These are phyloP conservation scores for Xylaria sp. DNA, from an alignment of 2,329 filamentous ascomycete species.

Conservation along the genomic window DNA sequence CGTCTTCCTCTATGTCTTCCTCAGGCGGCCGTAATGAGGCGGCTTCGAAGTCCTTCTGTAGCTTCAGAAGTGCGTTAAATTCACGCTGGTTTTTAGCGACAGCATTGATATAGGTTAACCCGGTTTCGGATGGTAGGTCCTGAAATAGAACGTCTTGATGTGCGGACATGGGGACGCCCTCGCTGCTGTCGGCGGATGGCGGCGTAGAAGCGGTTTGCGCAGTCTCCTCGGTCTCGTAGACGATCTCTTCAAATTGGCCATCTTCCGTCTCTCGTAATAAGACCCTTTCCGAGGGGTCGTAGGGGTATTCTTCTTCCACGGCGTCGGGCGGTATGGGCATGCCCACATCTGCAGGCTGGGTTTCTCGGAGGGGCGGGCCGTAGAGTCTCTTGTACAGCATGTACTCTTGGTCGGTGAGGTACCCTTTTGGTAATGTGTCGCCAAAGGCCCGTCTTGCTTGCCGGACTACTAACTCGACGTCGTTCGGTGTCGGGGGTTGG, in stretches of 20 bases:
- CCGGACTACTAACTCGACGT: slow-evolving; percentile 31
- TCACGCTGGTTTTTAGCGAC: slow-evolving; percentile 61
- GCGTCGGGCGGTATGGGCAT: slow-evolving; percentile 76
- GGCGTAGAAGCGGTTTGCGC: not conserved
- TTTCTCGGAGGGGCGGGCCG: slow-evolving; percentile 29
- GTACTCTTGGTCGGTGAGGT: slow-evolving; percentile 29
- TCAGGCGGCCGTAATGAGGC: slow-evolving; percentile 45
- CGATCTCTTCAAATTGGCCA: slow-evolving; percentile 67
- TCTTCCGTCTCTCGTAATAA: slow-evolving; percentile 61
- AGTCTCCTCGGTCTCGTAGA: slow-evolving; percentile 43
- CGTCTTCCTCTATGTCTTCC: slow-evolving; percentile 40
- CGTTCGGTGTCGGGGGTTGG: slow-evolving; percentile 7
- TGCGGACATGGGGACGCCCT: slow-evolving; percentile 35
- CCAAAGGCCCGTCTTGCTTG: slow-evolving; percentile 29
- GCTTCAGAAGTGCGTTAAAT: slow-evolving; percentile 59
- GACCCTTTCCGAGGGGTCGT: slow-evolving; percentile 53
- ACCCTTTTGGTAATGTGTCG: slow-evolving; percentile 28
- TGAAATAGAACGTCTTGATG: slow-evolving; percentile 25
- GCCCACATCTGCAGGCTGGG: slow-evolving; percentile 54
- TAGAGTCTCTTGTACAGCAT: slow-evolving; percentile 28
- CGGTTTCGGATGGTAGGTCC: slow-evolving; percentile 42
- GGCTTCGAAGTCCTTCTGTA: slow-evolving; percentile 62
- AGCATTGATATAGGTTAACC: slow-evolving; percentile 52
- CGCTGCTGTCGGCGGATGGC: slow-evolving; percentile 27
- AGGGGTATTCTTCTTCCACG: slow-evolving; percentile 73